Conservation (phyloP, 192 early-diverging fungal species). For the Gorgonomyces haynaldii region DNA sequence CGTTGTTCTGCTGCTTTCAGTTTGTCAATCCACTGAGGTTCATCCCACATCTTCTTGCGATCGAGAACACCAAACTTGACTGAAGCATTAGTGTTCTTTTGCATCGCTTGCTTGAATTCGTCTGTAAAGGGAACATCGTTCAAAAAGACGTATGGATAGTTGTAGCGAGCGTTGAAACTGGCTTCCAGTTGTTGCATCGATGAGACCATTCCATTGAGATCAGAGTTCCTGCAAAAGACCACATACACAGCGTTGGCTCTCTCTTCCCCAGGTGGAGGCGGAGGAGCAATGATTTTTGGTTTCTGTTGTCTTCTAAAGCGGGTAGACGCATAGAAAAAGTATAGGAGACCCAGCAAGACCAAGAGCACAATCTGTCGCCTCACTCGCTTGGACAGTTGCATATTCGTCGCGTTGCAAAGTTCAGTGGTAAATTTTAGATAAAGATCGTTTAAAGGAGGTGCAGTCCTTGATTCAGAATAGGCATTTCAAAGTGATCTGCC, state of each 20-base stretch:
- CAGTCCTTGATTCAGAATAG: neutral
- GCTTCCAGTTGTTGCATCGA: slow-evolving; percentile 60
- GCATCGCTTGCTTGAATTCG: slow-evolving; percentile 36
- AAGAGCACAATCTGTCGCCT: no score
- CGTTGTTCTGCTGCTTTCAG: slow-evolving; percentile 43
- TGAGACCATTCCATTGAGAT: slow-evolving; percentile 49
- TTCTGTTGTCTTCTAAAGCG: no score
- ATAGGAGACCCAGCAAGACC: no score
- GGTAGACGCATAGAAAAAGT: no score
- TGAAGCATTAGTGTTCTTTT: slow-evolving; percentile 1
- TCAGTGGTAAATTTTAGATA: no score
- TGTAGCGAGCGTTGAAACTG: slow-evolving; percentile 58
- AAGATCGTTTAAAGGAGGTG: slow-evolving; percentile 45
- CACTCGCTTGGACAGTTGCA: no score
- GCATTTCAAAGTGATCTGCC: slow-evolving; percentile 3
- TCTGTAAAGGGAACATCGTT: slow-evolving; percentile 67
- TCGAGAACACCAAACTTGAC: slow-evolving; percentile 55
- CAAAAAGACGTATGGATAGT: slow-evolving; percentile 77
- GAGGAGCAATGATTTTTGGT: no score
- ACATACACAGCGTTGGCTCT: no score
- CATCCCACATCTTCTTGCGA: slow-evolving; percentile 60
- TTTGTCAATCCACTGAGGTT: slow-evolving; percentile 60
- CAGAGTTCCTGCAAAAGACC: slow-evolving; percentile 58
- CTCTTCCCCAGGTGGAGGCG: no score
- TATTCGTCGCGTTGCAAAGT: no score